A percentile compares a stretch with the other conserved stretches of the same genome.
These are phyloP conservation scores for Chalara sp. DNA, from an alignment of 2,329 filamentous ascomycete genomes.

Conservation along the genomic window DNA sequence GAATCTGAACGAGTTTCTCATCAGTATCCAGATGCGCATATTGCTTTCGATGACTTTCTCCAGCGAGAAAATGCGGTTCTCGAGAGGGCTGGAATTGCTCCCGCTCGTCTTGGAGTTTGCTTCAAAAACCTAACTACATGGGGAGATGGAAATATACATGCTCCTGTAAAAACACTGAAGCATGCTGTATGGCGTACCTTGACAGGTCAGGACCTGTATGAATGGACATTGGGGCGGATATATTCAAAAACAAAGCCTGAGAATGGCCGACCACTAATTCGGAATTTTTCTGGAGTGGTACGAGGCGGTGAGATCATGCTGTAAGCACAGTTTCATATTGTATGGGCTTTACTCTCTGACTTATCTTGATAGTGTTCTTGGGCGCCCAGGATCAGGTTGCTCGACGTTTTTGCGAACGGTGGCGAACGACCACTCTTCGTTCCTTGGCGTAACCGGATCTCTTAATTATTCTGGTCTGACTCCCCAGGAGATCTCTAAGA, in stretches of 20 bases:
- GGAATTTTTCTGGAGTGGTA: neutral
- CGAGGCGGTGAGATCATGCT: neutral
- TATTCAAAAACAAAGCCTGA: neutral
- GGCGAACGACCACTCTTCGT: conserved; percentile 28
- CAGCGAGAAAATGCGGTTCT: neutral
- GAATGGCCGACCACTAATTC: neutral
- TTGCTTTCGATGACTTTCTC: neutral
- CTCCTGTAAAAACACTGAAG: neutral
- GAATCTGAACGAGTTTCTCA: neutral
- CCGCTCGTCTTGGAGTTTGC: neutral
- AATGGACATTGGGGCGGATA: neutral
- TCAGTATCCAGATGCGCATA: neutral
- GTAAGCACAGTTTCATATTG: neutral
- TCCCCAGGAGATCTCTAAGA: conserved; percentile 42
- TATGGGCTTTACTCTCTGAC: too few species aligned
- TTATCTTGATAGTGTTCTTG: conserved; percentile 48
- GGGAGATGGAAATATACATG: neutral
- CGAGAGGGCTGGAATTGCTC: neutral
- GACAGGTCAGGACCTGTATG: neutral
- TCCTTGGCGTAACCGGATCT: neutral
- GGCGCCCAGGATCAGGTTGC: conserved; percentile 54
- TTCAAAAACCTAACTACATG: neutral
- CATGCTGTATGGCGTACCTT: neutral
- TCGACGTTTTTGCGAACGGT: conserved; percentile 55
- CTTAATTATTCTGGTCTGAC: conserved; percentile 24